Evolutionary conservation across 2,329 filamentous ascomycete species (phyloP), one percentile per base, ranked within the genome.

Genomic region (Dendrostoma leiphaemia): DNA sequence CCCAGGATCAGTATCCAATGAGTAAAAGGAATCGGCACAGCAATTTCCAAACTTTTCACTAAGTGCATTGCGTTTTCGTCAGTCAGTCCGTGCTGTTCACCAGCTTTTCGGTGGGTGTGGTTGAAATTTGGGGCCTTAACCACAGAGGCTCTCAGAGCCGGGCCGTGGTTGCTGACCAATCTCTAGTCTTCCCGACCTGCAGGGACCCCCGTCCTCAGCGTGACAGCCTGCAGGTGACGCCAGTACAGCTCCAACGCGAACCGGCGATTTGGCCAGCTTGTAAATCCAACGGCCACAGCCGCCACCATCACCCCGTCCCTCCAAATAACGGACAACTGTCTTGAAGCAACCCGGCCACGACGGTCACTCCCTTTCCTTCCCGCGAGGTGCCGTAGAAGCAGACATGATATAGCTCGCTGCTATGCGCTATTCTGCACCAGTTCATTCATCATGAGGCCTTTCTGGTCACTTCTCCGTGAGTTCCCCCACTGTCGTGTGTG

Each of bases 401-500:
- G 55, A 48, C 32, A 58, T 58, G 52, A 48, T 43, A 28, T 58
- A 58, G 48, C 51, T 38, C 43, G 46, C 48, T 55, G 55, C 52
- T 58, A 58, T 57, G 55, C 51, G 43, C 49, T 54, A 28, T 46
- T 46, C 34, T 51, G 35, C 32, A 48, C 31, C 31, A 21, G 48
- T 23, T 40, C 26, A 49, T 29, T 35, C 37, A 58, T 48, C 32
- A 58, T 58, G 55, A 58, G 54, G 52, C 55, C 48, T 44, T 17
- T 34, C 40, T 58, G 55, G 55, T 53, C 55, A 67, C 59, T 75
- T 58, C 66, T 74, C 64, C 69, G 76, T 79, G 70, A 68, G 73
- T 28, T 5, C 19, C 4, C 17, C 44, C 28, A 48, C 34, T 9
- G 32, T 38, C 46, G 17, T 34, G 31, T 34, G 31, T 41, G 51